phyloP scores from a whole-genome alignment of 2,329 filamentous ascomycete species.

The Madurella mycetomatis region DNA sequence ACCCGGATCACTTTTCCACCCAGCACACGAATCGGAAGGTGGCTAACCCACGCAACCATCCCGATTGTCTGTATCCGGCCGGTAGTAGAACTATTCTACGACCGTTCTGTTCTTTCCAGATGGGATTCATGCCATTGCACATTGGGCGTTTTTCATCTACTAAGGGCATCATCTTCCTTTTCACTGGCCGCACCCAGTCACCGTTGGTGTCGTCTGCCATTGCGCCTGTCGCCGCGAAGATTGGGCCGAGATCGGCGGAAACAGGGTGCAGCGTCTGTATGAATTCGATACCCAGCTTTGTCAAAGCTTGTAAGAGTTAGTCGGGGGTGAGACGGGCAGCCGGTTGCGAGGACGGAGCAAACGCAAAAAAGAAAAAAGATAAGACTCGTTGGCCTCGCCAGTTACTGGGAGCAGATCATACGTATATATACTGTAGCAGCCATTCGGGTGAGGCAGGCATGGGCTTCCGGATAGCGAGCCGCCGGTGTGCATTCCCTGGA shows the following conservation, averaged over 20 bases:
- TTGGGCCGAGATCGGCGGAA: background rate
- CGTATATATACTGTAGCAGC: background rate
- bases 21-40: background rate
- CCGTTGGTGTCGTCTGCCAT: background rate
- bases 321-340: background rate
- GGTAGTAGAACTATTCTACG: constrained; percentile 11
- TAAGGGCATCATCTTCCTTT: background rate
- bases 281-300: constrained; percentile 13
- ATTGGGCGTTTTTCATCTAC: constrained; percentile 2
- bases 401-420: background rate
- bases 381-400: background rate
- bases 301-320: constrained; percentile 13
- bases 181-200: background rate
- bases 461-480: background rate
- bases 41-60: background rate
- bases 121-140: constrained; percentile 8
- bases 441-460: background rate
- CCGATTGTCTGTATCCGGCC: background rate
- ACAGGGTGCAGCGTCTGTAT: constrained; percentile 4
- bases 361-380: background rate
- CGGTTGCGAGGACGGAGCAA: background rate
- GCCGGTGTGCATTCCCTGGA: background rate
- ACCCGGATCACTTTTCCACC: constrained; percentile 2
- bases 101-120: background rate
- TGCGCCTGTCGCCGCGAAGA: background rate